Base-by-base conservation (phyloP, 768 basidiomycete genomes). In the Exsudoporus frostii region DNA sequence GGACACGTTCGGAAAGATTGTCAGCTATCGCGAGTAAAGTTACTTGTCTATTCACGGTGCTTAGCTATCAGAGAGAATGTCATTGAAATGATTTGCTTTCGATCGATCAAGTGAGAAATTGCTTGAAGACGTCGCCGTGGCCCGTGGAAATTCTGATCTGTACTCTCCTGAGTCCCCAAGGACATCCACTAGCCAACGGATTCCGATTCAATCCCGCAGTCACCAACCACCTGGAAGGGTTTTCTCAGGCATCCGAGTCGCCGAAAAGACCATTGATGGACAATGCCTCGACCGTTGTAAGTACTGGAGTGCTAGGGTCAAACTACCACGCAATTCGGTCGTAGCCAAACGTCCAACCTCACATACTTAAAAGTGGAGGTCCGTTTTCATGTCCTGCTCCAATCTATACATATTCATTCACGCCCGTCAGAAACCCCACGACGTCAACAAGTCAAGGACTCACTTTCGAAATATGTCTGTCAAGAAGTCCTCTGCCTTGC, bases 1-100 rank as follows among this genome's bases (percentile, higher is more conserved):
- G 29, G 64, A 67, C 46, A 77, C 74, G 17, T 77, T 78, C 50
- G 73, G 67, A n/a, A 66, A 71, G 39, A 64, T 78, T 17, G 73
- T 79, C 15, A 77, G 76, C 22, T 75, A 77, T 51, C 63, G 64
- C 59, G 42, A 64, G 53, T 60, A 36, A 24, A 54, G 17, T 15
- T 27, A 15, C 5, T 6, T 8, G 4, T 37, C n/a, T 4, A 5
- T 37, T 17, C 15, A 7, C n/a, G 36, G n/a, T n/a, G n/a, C n/a
- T n/a, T n/a, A n/a, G n/a, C 36, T n/a, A 10, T 8, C 7, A n/a
- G 34, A 17, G 34, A 19, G n/a, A 40, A 20, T 13, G 38, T 11
- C 4, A 13, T 34, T 34, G 15, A 34, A 33, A 32, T 32, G n/a
- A n/a, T n/a, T n/a, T n/a, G n/a, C n/a, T n/a, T n/a, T n/a, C n/a